phyloP scores from a whole-genome alignment of 2,329 filamentous ascomycete species.

The Exophiala oligosperma region DNA sequence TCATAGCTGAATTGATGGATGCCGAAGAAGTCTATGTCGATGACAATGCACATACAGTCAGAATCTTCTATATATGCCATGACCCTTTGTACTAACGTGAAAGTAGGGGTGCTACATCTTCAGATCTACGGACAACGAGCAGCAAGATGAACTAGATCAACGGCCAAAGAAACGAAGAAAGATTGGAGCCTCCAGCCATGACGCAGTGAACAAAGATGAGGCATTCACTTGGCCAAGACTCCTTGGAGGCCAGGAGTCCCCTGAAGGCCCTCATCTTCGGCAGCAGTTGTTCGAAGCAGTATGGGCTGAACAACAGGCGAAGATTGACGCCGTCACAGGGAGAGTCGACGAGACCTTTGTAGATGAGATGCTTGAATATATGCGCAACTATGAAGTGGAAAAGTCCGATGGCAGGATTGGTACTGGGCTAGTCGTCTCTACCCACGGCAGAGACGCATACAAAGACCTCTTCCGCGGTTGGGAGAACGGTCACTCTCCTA shows the following conservation, averaged over 20 bases:
- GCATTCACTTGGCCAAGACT: conserved; percentile 38
- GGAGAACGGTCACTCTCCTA: background rate
- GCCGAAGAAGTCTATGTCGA: conserved; percentile 8
- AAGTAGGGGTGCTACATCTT: conserved; percentile 29
- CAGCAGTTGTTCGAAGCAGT: conserved; percentile 39
- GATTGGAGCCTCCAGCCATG: conserved; percentile 43
- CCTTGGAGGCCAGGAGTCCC: conserved; percentile 40
- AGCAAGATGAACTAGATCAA: conserved; percentile 27
- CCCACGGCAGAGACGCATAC: conserved; percentile 10
- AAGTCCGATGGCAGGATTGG: conserved; percentile 6
- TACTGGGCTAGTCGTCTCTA: conserved; percentile 23
- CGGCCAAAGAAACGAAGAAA: conserved; percentile 61
- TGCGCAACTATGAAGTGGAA: background rate
- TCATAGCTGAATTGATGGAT: background rate
- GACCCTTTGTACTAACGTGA: background rate
- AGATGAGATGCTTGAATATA: conserved; percentile 32
- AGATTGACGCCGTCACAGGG: conserved; percentile 42
- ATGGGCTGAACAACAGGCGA: conserved; percentile 41
- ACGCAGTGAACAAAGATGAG: conserved; percentile 17
- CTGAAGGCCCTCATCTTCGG: conserved; percentile 36
- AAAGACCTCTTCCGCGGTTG: conserved; percentile 12
- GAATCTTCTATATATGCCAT: background rate
- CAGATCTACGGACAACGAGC: conserved; percentile 11
- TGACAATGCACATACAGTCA: conserved; percentile 19
- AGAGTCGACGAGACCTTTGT: conserved; percentile 43